Evolutionary conservation across 2,329 filamentous ascomycete species (phyloP).

Genomic region (Drechslerella coelobrocha): DNA sequence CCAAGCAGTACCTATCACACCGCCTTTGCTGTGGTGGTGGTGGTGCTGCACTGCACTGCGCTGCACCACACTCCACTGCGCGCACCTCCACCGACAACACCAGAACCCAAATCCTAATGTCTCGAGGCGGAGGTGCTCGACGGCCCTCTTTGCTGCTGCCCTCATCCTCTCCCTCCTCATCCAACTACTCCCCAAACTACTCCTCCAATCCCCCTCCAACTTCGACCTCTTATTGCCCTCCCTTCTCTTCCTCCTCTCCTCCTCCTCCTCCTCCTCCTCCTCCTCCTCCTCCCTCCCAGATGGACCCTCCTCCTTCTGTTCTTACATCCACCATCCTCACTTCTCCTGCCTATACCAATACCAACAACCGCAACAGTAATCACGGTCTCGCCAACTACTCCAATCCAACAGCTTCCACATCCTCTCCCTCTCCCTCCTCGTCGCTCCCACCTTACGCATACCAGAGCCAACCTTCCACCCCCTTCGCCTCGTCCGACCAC

Average conservation of each 20-base stretch:
- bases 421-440: slow-evolving; percentile 22
- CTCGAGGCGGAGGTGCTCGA: slow-evolving; percentile 49
- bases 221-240: background rate
- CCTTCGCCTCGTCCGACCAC: slow-evolving; percentile 21
- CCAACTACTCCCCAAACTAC: background rate
- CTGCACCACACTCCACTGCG: slow-evolving; percentile 27
- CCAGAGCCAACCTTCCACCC: slow-evolving; percentile 28
- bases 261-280: slow-evolving; percentile 42
- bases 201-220: background rate
- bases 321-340: background rate
- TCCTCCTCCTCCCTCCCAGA: slow-evolving; percentile 17
- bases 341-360: background rate
- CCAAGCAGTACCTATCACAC: too few species aligned
- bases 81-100: too few species aligned
- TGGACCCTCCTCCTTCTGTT: background rate
- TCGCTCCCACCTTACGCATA: slow-evolving; percentile 12
- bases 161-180: background rate
- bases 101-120: slow-evolving; percentile 33
- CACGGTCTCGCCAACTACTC: slow-evolving; percentile 11
- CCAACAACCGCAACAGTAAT: background rate
- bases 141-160: slow-evolving; percentile 21
- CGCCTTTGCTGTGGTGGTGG: too few species aligned
- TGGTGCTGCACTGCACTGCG: too few species aligned
- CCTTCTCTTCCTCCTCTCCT: slow-evolving; percentile 14
- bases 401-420: slow-evolving; percentile 1